phyloP scores from a whole-genome alignment of 495 filamentous ascomycete genomes.

The Penicillium cataractarum region DNA sequence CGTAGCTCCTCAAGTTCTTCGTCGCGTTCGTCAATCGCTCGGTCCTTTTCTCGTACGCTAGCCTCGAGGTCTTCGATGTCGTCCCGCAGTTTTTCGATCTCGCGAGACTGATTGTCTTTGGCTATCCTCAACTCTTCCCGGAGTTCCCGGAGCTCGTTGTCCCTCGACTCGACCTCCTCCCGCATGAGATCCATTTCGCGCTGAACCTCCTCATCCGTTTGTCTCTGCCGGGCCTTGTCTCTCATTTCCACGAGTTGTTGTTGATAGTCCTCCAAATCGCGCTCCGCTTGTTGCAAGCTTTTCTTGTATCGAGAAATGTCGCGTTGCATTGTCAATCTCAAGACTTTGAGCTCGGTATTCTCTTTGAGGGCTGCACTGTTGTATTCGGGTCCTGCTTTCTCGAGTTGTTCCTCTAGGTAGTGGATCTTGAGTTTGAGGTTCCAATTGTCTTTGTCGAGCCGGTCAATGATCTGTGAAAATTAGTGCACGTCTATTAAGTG shows the following conservation, averaged over 20 bases:
- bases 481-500: slow-evolving; percentile 9
- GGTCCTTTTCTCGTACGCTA: slow-evolving; percentile 66
- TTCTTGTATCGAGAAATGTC: slow-evolving; percentile 86
- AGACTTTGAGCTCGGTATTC: slow-evolving; percentile 93
- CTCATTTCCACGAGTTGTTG: slow-evolving; percentile 76
- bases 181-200: slow-evolving; percentile 64
- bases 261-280: slow-evolving; percentile 75
- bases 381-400: slow-evolving; percentile 83
- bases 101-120: slow-evolving; percentile 53
- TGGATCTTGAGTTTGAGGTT: slow-evolving; percentile 97
- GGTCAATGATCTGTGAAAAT: slow-evolving; percentile 73
- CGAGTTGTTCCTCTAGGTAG: slow-evolving; percentile 84
- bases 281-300: slow-evolving; percentile 74
- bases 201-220: slow-evolving; percentile 65
- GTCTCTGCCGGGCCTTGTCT: slow-evolving; percentile 75
- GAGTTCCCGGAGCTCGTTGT: slow-evolving; percentile 53
- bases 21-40: slow-evolving; percentile 64
- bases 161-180: slow-evolving; percentile 59
- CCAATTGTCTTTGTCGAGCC: slow-evolving; percentile 93
- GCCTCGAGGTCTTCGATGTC: slow-evolving; percentile 71
- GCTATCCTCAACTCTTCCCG: slow-evolving; percentile 48
- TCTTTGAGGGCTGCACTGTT: slow-evolving; percentile 86
- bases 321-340: slow-evolving; percentile 81
- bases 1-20: slow-evolving; percentile 66
- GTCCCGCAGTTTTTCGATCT: slow-evolving; percentile 65